Conservation (phyloP, 208 protist genomes). For the Leishmania turanica region DNA sequence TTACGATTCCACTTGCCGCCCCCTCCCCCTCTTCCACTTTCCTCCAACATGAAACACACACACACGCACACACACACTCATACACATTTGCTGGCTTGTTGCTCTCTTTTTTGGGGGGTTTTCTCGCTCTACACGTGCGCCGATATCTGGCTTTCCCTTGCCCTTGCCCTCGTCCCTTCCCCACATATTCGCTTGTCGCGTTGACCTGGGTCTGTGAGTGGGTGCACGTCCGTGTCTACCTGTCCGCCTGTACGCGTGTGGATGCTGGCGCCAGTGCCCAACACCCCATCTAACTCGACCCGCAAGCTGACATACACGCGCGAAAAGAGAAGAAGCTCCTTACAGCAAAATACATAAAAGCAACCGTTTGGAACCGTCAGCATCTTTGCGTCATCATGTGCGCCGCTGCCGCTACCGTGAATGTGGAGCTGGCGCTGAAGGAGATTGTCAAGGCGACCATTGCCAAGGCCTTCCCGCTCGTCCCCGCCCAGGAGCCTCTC, state of each 20-base stretch:
- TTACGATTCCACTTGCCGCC: neutral
- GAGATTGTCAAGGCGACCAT: slow-evolving; percentile 81
- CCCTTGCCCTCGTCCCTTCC: neutral
- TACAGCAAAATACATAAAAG: neutral
- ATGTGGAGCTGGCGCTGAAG: slow-evolving; percentile 85
- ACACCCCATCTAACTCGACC: neutral
- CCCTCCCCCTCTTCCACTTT: neutral
- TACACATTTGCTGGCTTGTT: neutral
- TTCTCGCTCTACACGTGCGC: neutral
- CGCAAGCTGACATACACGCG: neutral
- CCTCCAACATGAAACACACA: neutral
- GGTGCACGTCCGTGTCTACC: neutral
- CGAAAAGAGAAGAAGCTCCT: neutral
- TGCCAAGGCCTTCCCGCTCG: slow-evolving; percentile 75
- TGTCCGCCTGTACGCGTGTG: neutral
- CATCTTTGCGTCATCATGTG: slow-evolving; percentile 20
- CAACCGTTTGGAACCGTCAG: neutral
- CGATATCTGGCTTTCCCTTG: neutral
- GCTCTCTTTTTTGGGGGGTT: neutral
- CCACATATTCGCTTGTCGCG: neutral
- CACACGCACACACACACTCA: too few species aligned
- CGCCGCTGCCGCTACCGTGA: slow-evolving; percentile 33
- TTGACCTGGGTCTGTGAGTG: neutral
- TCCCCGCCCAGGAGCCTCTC: slow-evolving; percentile 64
- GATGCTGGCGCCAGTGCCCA: neutral